Base-by-base conservation (phyloP, 495 filamentous ascomycete genomes). In the Bathelium albidoporum region DNA sequence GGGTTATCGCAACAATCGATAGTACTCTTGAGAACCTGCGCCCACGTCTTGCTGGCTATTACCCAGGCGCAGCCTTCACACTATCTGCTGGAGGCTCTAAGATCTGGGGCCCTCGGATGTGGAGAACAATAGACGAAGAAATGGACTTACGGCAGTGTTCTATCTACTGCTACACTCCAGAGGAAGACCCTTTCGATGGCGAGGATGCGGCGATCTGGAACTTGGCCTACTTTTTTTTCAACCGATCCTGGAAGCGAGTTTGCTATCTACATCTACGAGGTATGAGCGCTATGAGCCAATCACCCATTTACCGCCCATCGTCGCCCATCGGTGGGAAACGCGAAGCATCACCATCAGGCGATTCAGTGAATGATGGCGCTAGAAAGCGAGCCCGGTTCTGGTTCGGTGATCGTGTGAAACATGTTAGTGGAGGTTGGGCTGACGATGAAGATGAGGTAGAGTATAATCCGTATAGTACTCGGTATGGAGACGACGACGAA, bases 211-310 rank as follows among this genome's bases (percentile, higher is more conserved):
- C 89, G 59, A 89, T 97, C 44, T 98, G 95, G 95, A 92, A 89
- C 65, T 78, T 90, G 62, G 89, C 97, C 73, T 96, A 95, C 74
- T 95, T 98, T 79, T 95, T 97, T 75, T 97, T 96, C 82, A 96
- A 94, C 79, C 95, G 92, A 67, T 77, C 83, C 24, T 82, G 84
- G 69, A 98, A 97, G 78, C 83, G 94, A n/a, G 92, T 98, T 24
- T 93, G 89, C 69, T 97, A 97, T 73, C 75, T 98, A 34, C 94
- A 96, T 70, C 79, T 97, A 34, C 84, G 91, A 59, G 91, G 89
- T 11, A 80, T 96, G 39, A 91, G 89, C 9, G 87, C 93, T 10
- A 81, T 95, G 63, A 87, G 85, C 64, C 88, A 90, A 66, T 81
- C 82, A 71, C 78, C 86, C 64, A 32, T 80, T 65, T 58, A 79